phyloP scores from a whole-genome alignment of 768 basidiomycete genomes.

The Suillus americanus region DNA sequence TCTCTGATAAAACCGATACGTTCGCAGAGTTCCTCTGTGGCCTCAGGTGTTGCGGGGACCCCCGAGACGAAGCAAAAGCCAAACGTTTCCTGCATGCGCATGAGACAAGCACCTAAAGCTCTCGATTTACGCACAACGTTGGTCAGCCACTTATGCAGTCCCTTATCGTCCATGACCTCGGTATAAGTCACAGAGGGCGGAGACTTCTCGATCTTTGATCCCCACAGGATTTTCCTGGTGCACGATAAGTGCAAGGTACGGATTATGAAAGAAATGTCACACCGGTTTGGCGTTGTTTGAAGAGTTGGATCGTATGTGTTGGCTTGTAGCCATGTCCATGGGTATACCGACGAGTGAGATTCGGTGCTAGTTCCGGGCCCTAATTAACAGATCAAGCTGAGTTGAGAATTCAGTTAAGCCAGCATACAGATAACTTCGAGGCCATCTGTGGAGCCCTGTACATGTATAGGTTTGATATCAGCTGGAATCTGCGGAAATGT shows the following conservation, averaged over 20 bases:
- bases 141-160: slow-evolving; percentile 77
- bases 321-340: slow-evolving; percentile 79
- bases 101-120: slow-evolving; percentile 4
- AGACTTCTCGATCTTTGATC: slow-evolving; percentile 66
- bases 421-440: slow-evolving; percentile 73
- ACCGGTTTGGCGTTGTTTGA: slow-evolving; percentile 41
- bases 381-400: slow-evolving; percentile 1
- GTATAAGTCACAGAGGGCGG: slow-evolving; percentile 76
- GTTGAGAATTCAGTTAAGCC: neutral
- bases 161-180: slow-evolving; percentile 68
- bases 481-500: slow-evolving; percentile 62
- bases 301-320: slow-evolving; percentile 80
- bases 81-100: slow-evolving; percentile 63
- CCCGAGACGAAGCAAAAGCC: slow-evolving; percentile 88
- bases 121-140: slow-evolving; percentile 59
- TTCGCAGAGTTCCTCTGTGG: slow-evolving; percentile 74
- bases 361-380: slow-evolving; percentile 33
- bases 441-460: slow-evolving; percentile 58
- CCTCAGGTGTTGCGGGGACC: slow-evolving; percentile 78
- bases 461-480: slow-evolving; percentile 63
- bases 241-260: neutral
- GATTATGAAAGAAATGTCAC: slow-evolving; percentile 15
- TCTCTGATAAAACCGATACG: slow-evolving; percentile 88
- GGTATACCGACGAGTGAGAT: slow-evolving; percentile 79
- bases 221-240: slow-evolving; percentile 74